These are phyloP conservation scores for Yamadazyma kitorensis DNA, from an alignment of 805 yeast genomes.

Conservation along the genomic window DNA sequence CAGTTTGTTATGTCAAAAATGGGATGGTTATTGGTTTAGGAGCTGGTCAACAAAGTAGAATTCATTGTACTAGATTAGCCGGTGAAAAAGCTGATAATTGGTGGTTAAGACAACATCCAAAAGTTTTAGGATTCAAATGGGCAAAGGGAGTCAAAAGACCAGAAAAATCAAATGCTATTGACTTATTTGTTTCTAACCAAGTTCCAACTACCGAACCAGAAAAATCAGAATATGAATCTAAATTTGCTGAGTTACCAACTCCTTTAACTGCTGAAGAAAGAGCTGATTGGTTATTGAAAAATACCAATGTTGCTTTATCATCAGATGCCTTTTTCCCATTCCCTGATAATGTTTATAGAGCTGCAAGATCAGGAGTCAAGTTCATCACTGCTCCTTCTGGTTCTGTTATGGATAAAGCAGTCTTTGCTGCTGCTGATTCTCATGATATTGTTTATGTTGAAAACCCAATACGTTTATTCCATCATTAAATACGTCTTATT, in stretches of 20 bases:
- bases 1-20: slow-evolving; percentile 96
- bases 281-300: slow-evolving; percentile 78
- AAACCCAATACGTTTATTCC: slow-evolving; percentile 97
- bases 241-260: slow-evolving; percentile 78
- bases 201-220: slow-evolving; percentile 92
- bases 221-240: slow-evolving; percentile 85
- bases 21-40: slow-evolving; percentile 99
- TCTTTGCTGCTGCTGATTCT: slow-evolving; percentile 92
- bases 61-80: slow-evolving; percentile 98
- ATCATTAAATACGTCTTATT: slow-evolving; percentile 69
- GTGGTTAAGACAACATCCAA: slow-evolving; percentile 99
- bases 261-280: slow-evolving; percentile 84
- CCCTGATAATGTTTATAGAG: slow-evolving; percentile 98
- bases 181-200: slow-evolving; percentile 86
- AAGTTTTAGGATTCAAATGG: slow-evolving; percentile 91
- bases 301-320: slow-evolving; percentile 83
- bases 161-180: slow-evolving; percentile 97
- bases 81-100: slow-evolving; percentile 99
- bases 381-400: slow-evolving; percentile 97
- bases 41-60: slow-evolving; percentile 99
- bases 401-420: slow-evolving; percentile 96
- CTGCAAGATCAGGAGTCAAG: slow-evolving; percentile 94
- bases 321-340: slow-evolving; percentile 99
- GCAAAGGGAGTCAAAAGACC: slow-evolving; percentile 98
- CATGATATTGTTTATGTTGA: slow-evolving; percentile 89